phyloP scores from a whole-genome alignment of 75 land plant genomes.

The Cupressus sempervirens region DNA sequence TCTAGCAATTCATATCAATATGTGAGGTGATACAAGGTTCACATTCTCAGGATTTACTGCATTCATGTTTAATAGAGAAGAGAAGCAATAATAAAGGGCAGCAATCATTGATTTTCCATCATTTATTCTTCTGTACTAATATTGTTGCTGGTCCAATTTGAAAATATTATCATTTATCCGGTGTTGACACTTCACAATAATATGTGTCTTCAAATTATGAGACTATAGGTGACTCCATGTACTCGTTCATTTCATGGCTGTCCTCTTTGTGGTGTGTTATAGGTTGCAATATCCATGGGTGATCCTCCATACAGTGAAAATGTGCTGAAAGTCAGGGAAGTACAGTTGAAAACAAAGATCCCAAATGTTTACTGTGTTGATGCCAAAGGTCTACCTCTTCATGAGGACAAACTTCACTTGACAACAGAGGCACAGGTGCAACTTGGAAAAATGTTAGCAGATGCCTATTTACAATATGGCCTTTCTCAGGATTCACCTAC shows the following conservation, averaged over 20 bases:
- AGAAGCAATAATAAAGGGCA: not conserved
- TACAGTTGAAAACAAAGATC: conserved; percentile 36
- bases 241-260: not conserved
- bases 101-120: not conserved
- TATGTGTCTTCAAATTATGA: conserved; percentile 1
- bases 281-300: conserved; percentile 66
- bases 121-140: not conserved
- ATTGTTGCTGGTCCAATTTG: not conserved
- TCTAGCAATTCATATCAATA: not conserved
- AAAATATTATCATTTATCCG: not conserved
- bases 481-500: not conserved
- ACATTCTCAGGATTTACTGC: not conserved
- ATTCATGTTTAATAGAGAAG: not conserved
- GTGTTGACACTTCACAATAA: not conserved
- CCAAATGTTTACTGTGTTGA: conserved; percentile 57
- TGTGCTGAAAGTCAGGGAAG: conserved; percentile 48
- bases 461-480: conserved; percentile 34
- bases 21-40: not conserved
- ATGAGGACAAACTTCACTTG: conserved; percentile 60
- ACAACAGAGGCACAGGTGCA: conserved; percentile 64
- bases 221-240: not conserved
- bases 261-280: conserved; percentile 8
- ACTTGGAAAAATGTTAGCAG: conserved; percentile 59
- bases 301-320: conserved; percentile 24
- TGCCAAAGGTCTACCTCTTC: conserved; percentile 53